Evolutionary conservation across 495 filamentous ascomycete genomes (phyloP), one percentile per base, ranked within the genome.

Genomic region (Podospora tetraspora): DNA sequence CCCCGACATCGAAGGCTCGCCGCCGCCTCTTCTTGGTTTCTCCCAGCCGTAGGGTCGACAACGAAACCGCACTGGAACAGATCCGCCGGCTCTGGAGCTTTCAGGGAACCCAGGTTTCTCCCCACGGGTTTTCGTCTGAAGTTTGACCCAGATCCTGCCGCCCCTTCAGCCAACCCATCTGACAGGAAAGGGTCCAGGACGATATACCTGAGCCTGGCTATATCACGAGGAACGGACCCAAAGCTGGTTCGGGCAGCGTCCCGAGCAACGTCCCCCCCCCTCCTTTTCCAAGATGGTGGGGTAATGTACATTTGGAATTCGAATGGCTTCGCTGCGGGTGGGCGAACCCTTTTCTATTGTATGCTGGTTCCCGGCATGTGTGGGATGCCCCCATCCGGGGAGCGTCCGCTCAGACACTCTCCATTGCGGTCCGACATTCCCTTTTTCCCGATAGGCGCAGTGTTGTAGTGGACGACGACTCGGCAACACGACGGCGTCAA

Each of bases 391-490:
- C 37, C 16, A 19, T 43, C 37, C 37, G 10, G 32, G 32, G 29
- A 34, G 3, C 32, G 9, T 19, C 37, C 43, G 43, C 43, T n/a
- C 43, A 52, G 43, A 52, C 43, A 52, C 43, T 34, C 25, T 61
- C 34, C 21, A 25, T 22, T 21, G 58, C 29, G 65, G 58, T 13
- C 65, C 57, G 58, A 66, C 58, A 52, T 43, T 56, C 57, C 34
- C 57, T 24, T 67, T 69, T 72, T 72, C 62, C 70, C 67, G 67
- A 29, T 62, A 68, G 61, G 67, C 70, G 64, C 70, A 59, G 57
- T 64, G 11, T 2, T 19, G 37, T 52, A 16, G 37, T 52, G 37
- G 6, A 52, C 19, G 34, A 16, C 34, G 5, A 43, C 13, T 43
- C 32, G 16, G 19, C 37, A 52, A 6, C 37, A 52, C 8, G 37